Percentiles rank a stretch among this genome's conserved stretches.
Conservation (phyloP, 2,329 filamentous ascomycete species). For the Magnaporthiopsis rhizophila region DNA sequence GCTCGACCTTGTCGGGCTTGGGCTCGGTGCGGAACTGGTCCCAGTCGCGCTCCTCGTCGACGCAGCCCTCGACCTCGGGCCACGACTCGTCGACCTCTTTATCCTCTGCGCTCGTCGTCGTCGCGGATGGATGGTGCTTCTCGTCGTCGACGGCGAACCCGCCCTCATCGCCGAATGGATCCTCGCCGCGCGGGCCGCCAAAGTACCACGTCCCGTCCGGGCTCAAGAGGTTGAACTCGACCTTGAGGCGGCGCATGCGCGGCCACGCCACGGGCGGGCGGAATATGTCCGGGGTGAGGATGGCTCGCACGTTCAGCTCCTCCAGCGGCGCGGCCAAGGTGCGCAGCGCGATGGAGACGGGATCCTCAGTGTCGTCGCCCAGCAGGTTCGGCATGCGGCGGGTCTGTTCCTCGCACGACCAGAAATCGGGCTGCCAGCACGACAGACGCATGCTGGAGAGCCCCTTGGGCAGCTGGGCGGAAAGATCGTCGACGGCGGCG, state of each 20-base stretch:
- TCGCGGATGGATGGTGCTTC: conserved; percentile 15
- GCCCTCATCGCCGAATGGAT: conserved; percentile 12
- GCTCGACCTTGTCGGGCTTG: conserved; percentile 14
- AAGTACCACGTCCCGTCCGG: conserved; percentile 19
- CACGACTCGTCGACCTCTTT: conserved; percentile 10
- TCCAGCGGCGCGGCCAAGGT: conserved; percentile 14
- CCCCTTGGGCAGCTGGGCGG: conserved; percentile 11
- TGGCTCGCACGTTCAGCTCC: conserved; percentile 15
- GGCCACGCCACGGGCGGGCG: conserved; percentile 9
- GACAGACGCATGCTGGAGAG: conserved; percentile 10
- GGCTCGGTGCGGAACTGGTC: conserved; percentile 18
- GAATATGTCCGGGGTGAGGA: conserved; percentile 15
- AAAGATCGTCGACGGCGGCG: conserved; percentile 10
- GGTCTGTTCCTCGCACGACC: not conserved
- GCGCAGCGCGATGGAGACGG: conserved; percentile 15
- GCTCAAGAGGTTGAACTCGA: conserved; percentile 16
- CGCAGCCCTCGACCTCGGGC: not conserved
- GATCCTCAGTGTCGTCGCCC: conserved; percentile 14
- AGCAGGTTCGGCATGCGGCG: conserved; percentile 8
- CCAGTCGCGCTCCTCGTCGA: conserved; percentile 6
- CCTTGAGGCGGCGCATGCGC: conserved; percentile 14
- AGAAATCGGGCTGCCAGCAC: not conserved
- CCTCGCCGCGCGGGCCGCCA: conserved; percentile 17
- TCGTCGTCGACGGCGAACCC: conserved; percentile 15
- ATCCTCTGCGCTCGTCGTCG: conserved; percentile 13